phyloP scores from a whole-genome alignment of 805 yeast genomes.

The Saccharomycopsis malanga region DNA sequence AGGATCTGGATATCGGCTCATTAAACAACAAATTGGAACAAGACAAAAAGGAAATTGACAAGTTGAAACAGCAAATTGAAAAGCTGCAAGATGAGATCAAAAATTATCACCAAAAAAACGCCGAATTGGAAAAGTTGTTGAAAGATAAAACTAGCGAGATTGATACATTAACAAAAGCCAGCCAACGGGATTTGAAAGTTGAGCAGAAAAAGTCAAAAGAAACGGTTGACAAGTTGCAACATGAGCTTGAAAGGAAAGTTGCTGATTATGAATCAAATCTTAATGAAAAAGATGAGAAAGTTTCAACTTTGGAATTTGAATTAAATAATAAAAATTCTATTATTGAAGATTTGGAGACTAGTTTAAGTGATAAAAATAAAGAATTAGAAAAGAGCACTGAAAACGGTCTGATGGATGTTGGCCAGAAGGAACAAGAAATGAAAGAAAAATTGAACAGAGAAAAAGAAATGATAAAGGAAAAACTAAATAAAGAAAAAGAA shows the following conservation, averaged over 20 bases:
- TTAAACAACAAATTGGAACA: not conserved
- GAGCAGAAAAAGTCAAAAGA: not conserved
- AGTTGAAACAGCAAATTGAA: not conserved
- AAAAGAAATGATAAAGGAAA: not conserved
- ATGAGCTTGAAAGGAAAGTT: not conserved
- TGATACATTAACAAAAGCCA: not conserved
- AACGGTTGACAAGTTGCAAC: not conserved
- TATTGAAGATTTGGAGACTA: slow-evolving; percentile 1
- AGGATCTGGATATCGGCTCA: not conserved
- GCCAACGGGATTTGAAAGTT: too few relatives aligned
- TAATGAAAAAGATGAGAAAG: not conserved
- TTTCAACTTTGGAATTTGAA: not conserved
- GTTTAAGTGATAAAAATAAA: slow-evolving; percentile 1
- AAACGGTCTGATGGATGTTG: not conserved
- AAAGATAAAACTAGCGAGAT: not conserved
- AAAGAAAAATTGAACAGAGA: slow-evolving; percentile 1
- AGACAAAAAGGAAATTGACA: not conserved
- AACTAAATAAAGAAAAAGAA: slow-evolving; percentile 4
- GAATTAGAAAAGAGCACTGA: not conserved
- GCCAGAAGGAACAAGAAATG: not conserved
- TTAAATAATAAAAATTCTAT: not conserved
- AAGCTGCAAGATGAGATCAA: not conserved
- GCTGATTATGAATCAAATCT: slow-evolving; percentile 5
- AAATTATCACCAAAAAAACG: not conserved
- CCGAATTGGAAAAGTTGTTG: not conserved